These are phyloP conservation scores for Globisporangium rhizosaccharum DNA, from an alignment of 352 stramenopile genomes.

Conservation along the genomic window DNA sequence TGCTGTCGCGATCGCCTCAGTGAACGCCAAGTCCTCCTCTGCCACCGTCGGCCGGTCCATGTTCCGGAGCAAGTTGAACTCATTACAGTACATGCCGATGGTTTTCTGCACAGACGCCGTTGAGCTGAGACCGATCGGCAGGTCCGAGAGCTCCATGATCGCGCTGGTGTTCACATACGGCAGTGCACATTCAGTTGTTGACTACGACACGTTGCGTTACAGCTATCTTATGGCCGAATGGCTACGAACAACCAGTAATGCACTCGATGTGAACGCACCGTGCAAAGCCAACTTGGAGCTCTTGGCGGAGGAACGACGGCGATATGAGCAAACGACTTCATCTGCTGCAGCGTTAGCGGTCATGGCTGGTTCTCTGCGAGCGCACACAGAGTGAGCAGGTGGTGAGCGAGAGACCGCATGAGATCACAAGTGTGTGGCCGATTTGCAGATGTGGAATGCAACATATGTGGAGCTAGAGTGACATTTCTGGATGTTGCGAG, in stretches of 20 bases:
- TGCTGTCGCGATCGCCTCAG: conserved; percentile 40
- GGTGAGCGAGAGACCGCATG: neutral
- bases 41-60: conserved; percentile 37
- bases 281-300: conserved; percentile 74
- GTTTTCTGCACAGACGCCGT: conserved; percentile 55
- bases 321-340: conserved; percentile 72
- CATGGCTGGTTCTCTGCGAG: conserved; percentile 49
- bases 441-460: too few species aligned
- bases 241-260: neutral
- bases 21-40: conserved; percentile 63
- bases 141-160: conserved; percentile 68
- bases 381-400: conserved; percentile 10
- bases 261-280: conserved; percentile 18
- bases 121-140: conserved; percentile 61
- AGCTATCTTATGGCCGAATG: neutral
- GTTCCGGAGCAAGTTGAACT: conserved; percentile 40
- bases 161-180: conserved; percentile 18
- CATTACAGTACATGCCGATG: conserved; percentile 56
- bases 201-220: neutral
- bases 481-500: too few species aligned
- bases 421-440: neutral
- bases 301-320: conserved; percentile 69
- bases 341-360: conserved; percentile 74
- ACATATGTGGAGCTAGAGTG: too few species aligned
- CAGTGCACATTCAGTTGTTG: neutral